Base-by-base conservation (phyloP, 768 basidiomycete genomes). In the Pulveroboletus sp. region DNA sequence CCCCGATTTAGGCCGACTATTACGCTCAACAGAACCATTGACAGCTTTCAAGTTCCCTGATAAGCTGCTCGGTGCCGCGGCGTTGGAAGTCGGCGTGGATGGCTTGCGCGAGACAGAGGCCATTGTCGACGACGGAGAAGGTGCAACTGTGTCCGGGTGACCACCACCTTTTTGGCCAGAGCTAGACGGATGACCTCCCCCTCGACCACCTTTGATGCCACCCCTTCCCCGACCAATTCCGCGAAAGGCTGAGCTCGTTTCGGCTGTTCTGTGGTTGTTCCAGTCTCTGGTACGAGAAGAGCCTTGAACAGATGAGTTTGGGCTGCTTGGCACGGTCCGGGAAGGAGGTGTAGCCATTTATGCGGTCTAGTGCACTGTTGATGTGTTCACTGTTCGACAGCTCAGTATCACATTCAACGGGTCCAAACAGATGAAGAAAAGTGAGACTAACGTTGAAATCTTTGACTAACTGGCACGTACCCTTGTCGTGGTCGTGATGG, bases 211-310 rank as follows among this genome's bases (percentile, higher is more conserved):
- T 47, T 50, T 62, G 27, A 41, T 40, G 47, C 60, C 24, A 35
- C 70, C 65, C 52, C 73, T 65, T 46, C 62, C 60, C 37, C 65
- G 72, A 54, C 67, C 64, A 25, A 73, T 60, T 38, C 76, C 76
- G 56, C 68, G 73, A 54, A 78, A 78, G 29, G 77, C 71, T 29
- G 75, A 69, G 7, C 74, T 76, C 42, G 73, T 69, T 39, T 80
- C 81, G 41, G 69, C 71, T n/a, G 67, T 58, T 41, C 69, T 63
- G 36, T 47, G 23, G 43, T 8, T 70, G 36, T 59, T 64, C 79
- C 80, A 79, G 51, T 75, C 73, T 45, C 70, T 64, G 29, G 60
- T 55, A 38, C 69, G 67, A 50, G 73, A 64, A 45, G 61, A 56
- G 19, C 54, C 45, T 43, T 58, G 65, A 51, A 60, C 47, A 42